Conservation (phyloP, 192 early-diverging fungal genomes). For the Powellomyces hirtus region DNA sequence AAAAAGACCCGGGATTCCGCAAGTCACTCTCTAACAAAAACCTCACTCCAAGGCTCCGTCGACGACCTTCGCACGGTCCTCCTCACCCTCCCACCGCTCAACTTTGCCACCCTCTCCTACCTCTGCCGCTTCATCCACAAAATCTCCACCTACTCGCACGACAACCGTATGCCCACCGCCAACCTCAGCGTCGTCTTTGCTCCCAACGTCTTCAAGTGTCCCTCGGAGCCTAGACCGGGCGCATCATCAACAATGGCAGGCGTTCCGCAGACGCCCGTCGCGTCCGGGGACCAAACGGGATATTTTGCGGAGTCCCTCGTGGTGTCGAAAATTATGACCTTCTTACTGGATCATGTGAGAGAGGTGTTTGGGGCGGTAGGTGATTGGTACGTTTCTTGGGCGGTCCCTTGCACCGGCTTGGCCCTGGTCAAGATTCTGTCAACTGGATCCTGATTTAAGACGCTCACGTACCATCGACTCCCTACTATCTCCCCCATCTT, state of each 20-base stretch:
- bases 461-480: too few species aligned
- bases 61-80: slow-evolving; percentile 20
- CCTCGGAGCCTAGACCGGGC: slow-evolving; percentile 34
- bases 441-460: too few species aligned
- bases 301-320: slow-evolving; percentile 34
- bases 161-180: slow-evolving; percentile 73
- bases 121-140: slow-evolving; percentile 27
- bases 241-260: background rate
- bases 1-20: too few species aligned
- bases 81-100: slow-evolving; percentile 16
- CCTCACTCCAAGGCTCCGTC: slow-evolving; percentile 9
- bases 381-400: slow-evolving; percentile 12
- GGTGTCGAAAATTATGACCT: slow-evolving; percentile 30
- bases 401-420: too few species aligned
- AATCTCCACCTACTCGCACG: slow-evolving; percentile 14
- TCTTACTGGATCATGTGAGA: slow-evolving; percentile 30
- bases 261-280: background rate
- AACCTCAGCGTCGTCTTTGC: slow-evolving; percentile 95
- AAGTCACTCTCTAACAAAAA: background rate
- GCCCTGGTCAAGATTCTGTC: too few species aligned
- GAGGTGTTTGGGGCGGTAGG: slow-evolving; percentile 30
- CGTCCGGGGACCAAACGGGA: slow-evolving; percentile 22
- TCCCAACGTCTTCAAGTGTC: slow-evolving; percentile 80
- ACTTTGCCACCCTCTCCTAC: slow-evolving; percentile 28
- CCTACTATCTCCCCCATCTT: too few species aligned